A percentile compares a stretch with the other conserved stretches of the same genome.
These are phyloP conservation scores for Citeromyces siamensis DNA, from an alignment of 1,139 yeast genomes.

Conservation along the genomic window DNA sequence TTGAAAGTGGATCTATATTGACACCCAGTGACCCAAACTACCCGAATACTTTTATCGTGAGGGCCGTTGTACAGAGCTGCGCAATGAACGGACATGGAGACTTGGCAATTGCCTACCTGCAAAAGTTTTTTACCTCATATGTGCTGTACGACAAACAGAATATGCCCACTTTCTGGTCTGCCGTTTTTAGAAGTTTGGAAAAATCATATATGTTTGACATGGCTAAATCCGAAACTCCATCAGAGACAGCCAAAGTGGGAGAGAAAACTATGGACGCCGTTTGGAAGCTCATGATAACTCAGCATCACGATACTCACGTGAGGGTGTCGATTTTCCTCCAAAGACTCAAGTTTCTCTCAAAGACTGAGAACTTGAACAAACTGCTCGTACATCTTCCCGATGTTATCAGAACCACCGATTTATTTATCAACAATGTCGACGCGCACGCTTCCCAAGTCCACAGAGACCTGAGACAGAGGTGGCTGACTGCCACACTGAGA, in stretches of 20 bases:
- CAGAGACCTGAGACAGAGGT: constrained; percentile 5
- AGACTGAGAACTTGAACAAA: constrained; percentile 11
- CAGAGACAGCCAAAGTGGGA: not conserved
- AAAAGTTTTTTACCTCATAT: constrained; percentile 13
- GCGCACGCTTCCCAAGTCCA: constrained; percentile 12
- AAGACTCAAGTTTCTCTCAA: constrained; percentile 11
- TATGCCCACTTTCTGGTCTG: constrained; percentile 14
- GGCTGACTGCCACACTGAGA: constrained; percentile 10
- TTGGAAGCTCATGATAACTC: not conserved
- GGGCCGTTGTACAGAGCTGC: constrained; percentile 15
- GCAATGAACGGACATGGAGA: constrained; percentile 14
- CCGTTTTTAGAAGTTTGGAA: constrained; percentile 8
- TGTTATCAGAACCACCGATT: constrained; percentile 9
- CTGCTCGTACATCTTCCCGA: constrained; percentile 6
- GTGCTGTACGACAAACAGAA: constrained; percentile 8
- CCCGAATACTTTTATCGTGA: constrained; percentile 13
- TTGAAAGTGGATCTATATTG: constrained; percentile 8
- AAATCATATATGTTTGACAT: not conserved
- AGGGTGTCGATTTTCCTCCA: constrained; percentile 5
- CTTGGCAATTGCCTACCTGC: constrained; percentile 13
- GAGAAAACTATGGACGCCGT: not conserved
- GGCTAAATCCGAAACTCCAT: not conserved
- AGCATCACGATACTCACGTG: not conserved
- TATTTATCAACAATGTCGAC: constrained; percentile 11
- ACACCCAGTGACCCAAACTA: constrained; percentile 5